A percentile compares a stretch with the other conserved stretches of the same genome.
phyloP scores from a whole-genome alignment of 2,329 filamentous ascomycete genomes.

The Daldinia sp. region DNA sequence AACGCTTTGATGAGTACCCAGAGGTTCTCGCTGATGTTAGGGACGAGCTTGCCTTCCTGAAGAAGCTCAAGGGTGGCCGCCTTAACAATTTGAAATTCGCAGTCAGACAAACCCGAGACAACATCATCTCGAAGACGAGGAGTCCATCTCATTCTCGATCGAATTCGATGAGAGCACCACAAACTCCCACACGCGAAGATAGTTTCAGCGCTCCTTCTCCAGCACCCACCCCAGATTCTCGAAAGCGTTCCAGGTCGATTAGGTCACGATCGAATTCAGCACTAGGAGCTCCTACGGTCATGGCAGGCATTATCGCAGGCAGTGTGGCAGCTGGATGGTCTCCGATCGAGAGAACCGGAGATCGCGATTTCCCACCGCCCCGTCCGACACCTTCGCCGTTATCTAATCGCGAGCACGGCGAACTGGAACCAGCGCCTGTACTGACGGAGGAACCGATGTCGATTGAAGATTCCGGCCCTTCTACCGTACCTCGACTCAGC shows the following conservation, averaged over 20 bases:
- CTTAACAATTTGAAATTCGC: conserved; percentile 83
- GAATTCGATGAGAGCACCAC: conserved; percentile 67
- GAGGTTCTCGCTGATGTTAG: conserved; percentile 77
- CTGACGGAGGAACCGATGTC: conserved; percentile 51
- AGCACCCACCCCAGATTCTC: conserved; percentile 65
- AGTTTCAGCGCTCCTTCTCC: conserved; percentile 57
- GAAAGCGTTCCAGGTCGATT: conserved; percentile 72
- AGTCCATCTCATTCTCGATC: conserved; percentile 71
- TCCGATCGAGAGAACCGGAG: conserved; percentile 63
- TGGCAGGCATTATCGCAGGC: conserved; percentile 84
- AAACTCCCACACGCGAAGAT: conserved; percentile 69
- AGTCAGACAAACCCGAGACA: conserved; percentile 77
- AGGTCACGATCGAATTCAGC: conserved; percentile 74
- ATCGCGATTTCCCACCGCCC: conserved; percentile 49
- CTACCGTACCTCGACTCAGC: conserved; percentile 43
- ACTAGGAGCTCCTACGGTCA: conserved; percentile 77
- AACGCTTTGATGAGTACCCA: conserved; percentile 73
- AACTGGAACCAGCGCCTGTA: conserved; percentile 36
- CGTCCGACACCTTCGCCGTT: conserved; percentile 46
- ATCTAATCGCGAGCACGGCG: conserved; percentile 43
- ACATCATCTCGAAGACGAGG: conserved; percentile 65
- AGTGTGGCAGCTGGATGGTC: conserved; percentile 81
- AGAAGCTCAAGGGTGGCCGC: conserved; percentile 81
- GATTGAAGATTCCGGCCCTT: conserved; percentile 41
- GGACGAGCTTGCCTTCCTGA: conserved; percentile 82